Evolutionary conservation across 2,329 filamentous ascomycete genomes (phyloP).

Genomic region (Colletotrichum orbiculare): DNA sequence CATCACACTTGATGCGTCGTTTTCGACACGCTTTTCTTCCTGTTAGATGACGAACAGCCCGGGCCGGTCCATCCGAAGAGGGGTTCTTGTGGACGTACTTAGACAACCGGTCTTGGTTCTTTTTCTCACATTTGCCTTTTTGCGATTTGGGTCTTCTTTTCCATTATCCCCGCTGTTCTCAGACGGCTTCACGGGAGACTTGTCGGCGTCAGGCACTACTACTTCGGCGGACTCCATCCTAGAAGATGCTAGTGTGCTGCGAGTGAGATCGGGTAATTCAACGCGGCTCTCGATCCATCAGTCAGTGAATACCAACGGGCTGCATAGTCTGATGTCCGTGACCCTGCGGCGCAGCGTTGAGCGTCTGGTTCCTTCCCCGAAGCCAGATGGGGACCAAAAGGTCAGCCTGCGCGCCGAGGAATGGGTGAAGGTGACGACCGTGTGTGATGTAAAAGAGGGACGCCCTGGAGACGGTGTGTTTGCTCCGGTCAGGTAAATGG

Average conservation of each 20-base stretch:
- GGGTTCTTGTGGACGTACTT: slow-evolving; percentile 64
- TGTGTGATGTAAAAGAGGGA: neutral
- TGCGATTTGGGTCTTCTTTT: slow-evolving; percentile 55
- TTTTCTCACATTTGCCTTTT: slow-evolving; percentile 66
- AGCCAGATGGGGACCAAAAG: neutral
- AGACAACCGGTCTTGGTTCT: slow-evolving; percentile 93
- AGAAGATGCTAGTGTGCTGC: slow-evolving; percentile 30
- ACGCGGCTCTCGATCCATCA: slow-evolving; percentile 29
- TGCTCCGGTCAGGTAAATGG: slow-evolving; percentile 3
- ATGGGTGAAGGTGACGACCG: neutral
- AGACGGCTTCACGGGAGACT: slow-evolving; percentile 45
- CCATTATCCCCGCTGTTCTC: slow-evolving; percentile 49
- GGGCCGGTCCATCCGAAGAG: neutral
- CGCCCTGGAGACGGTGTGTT: too few relatives aligned
- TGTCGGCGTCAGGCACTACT: slow-evolving; percentile 39
- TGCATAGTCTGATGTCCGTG: slow-evolving; percentile 21
- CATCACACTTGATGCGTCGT: slow-evolving; percentile 96
- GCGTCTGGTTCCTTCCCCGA: slow-evolving; percentile 5
- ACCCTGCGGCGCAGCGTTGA: slow-evolving; percentile 1
- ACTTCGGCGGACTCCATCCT: slow-evolving; percentile 45
- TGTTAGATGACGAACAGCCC: slow-evolving; percentile 6
- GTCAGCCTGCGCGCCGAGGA: slow-evolving; percentile 2
- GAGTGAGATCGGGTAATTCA: slow-evolving; percentile 17
- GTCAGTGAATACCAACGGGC: slow-evolving; percentile 9
- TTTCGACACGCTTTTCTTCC: slow-evolving; percentile 80